These are phyloP conservation scores for Quercus dentata DNA, from an alignment of 306 rosid species.

Conservation along the genomic window DNA sequence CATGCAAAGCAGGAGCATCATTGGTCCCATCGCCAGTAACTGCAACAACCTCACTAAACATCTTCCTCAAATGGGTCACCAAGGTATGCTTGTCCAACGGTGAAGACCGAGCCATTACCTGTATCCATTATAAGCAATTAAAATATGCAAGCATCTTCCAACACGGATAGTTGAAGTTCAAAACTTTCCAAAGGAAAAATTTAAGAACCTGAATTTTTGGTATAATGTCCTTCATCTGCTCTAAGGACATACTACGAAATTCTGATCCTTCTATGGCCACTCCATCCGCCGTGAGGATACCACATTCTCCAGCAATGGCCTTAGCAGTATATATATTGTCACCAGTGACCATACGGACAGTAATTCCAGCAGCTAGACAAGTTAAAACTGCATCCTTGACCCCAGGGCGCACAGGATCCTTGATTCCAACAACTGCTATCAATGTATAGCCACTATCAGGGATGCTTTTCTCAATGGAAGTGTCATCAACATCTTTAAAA, in stretches of 20 bases:
- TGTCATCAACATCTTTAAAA: conserved; percentile 51
- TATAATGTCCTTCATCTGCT: conserved; percentile 57
- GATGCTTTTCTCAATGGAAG: conserved; percentile 24
- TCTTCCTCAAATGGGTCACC: conserved; percentile 62
- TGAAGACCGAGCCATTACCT: conserved; percentile 96
- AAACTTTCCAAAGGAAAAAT: conserved; percentile 5
- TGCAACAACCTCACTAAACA: conserved; percentile 85
- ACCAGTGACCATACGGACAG: conserved; percentile 96
- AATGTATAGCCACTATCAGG: conserved; percentile 77
- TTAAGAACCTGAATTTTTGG: conserved; percentile 81
- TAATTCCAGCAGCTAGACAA: conserved; percentile 87
- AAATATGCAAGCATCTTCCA: conserved; percentile 17
- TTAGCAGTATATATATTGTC: conserved; percentile 87
- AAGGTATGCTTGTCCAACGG: conserved; percentile 78
- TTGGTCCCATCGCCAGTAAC: conserved; percentile 98
- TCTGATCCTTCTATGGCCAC: conserved; percentile 72
- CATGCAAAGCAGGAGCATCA: conserved; percentile 95
- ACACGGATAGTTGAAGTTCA: conserved; percentile 10
- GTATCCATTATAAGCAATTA: conserved; percentile 30
- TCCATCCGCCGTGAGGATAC: conserved; percentile 77
- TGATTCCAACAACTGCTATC: conserved; percentile 79
- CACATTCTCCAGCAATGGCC: conserved; percentile 97
- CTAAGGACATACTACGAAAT: conserved; percentile 57
- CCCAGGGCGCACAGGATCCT: conserved; percentile 92
- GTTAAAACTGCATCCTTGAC: conserved; percentile 84